Base-by-base conservation (phyloP, 129 eudicot species). In the Tanacetum coccineum region DNA sequence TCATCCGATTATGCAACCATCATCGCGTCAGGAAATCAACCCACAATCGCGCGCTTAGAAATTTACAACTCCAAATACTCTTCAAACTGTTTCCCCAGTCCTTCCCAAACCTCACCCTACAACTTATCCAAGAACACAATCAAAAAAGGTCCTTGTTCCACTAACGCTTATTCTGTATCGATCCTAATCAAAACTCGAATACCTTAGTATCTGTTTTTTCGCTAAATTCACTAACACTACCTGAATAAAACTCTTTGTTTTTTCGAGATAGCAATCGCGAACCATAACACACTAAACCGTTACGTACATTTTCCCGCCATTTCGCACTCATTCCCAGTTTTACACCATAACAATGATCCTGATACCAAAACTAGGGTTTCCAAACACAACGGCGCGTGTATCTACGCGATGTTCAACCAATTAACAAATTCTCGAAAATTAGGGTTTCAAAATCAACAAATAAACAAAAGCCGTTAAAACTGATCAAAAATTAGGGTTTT, bases 61-160 rank as follows among this genome's bases (percentile, higher is more conserved):
- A n/a, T n/a, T 81, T 54, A 14, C 44, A 32, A 11, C 18, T 13
- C n/a, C 11, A 73, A 25, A 58, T 79, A 89, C 13, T 89, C 84
- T 19, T 42, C 62, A 9, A 89, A 67, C 62, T 89, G 87, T 6
- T 26, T 62, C 67, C 74, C n/a, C n/a, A n/a, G n/a, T n/a, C n/a
- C n/a, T n/a, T n/a, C 74, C 93, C 96, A 89, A 39, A 83, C 86
- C 2, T 82, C 86, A 20, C 88, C 87, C 78, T 86, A 83, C 56
- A 77, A 55, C 59, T 89, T 89, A 73, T 89, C 94, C 40, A 89
- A 85, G n/a, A n/a, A 89, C 84, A 45, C 92, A 86, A 85, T 89
- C 93, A n/a, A n/a, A 69, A 89, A 89, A 36, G 96, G 96, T 7
- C 96, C 96, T 59, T 89, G 96, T 30, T 86, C 90, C 45, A 78